These are phyloP conservation scores for Leucocoprinus leucothites DNA, from an alignment of 768 basidiomycete genomes.

Conservation along the genomic window DNA sequence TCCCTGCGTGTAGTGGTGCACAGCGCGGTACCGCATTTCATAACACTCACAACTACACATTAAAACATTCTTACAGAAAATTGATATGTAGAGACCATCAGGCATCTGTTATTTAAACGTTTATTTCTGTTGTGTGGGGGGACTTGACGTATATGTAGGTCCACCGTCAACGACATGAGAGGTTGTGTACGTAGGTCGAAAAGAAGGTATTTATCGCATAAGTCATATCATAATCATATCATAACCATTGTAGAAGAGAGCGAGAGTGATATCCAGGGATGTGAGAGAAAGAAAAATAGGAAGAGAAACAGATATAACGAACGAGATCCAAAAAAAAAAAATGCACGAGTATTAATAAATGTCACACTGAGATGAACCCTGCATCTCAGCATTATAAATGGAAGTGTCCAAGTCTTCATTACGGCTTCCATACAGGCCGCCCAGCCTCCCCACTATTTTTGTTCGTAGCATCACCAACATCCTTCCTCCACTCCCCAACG, in stretches of 20 bases:
- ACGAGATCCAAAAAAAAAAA: neutral
- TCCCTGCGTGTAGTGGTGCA: no score
- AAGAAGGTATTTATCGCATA: neutral
- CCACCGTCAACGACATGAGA: neutral
- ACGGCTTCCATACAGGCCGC: slow-evolving; percentile 2
- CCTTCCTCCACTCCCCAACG: slow-evolving; percentile 10
- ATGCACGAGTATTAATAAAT: neutral
- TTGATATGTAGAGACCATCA: no score
- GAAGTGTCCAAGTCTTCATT: neutral
- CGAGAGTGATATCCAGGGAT: no score
- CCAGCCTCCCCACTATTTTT: neutral
- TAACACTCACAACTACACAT: no score
- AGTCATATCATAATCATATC: neutral
- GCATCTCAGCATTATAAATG: neutral
- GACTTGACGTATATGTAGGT: no score
- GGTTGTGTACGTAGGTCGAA: neutral
- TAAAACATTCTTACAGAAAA: no score
- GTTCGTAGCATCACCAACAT: no score
- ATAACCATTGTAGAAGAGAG: no score
- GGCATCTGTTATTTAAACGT: no score
- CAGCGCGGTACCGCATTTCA: no score
- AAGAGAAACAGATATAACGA: neutral
- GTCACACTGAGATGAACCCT: neutral
- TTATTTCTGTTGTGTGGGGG: no score
- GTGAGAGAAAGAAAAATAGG: neutral